A percentile compares a stretch with the other conserved stretches of the same genome.
Conservation (phyloP, 225 moss, liverwort and hornwort genomes). For the Physcomitrium patens region DNA sequence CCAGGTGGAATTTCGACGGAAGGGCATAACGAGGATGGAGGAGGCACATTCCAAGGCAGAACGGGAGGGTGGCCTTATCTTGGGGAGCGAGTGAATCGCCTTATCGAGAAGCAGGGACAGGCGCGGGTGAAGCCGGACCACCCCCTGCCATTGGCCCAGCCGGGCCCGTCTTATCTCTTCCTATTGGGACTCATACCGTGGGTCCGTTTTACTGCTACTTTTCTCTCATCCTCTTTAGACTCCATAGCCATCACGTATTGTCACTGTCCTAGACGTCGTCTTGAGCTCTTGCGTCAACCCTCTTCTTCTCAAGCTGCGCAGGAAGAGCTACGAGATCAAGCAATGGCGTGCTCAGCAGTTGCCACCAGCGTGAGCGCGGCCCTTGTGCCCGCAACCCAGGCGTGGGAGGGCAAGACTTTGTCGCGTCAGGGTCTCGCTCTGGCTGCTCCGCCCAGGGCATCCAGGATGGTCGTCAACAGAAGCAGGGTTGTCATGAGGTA, state of each 20-base stretch:
- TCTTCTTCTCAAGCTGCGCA: neutral
- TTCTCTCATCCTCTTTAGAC: neutral
- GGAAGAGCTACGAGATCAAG: neutral
- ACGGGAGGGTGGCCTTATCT: too few relatives aligned
- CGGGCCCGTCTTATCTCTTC: slow-evolving; percentile 57
- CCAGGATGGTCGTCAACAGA: slow-evolving; percentile 35
- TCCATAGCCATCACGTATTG: neutral
- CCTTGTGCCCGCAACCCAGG: slow-evolving; percentile 30
- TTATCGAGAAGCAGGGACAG: too few relatives aligned
- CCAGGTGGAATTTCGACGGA: too few relatives aligned
- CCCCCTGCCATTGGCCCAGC: slow-evolving; percentile 32
- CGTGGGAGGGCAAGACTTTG: slow-evolving; percentile 26
- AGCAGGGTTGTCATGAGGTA: slow-evolving; percentile 55
- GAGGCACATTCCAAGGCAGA: too few relatives aligned
- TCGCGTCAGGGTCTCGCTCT: slow-evolving; percentile 37
- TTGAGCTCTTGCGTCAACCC: neutral
- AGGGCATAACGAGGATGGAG: too few relatives aligned
- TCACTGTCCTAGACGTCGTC: neutral
- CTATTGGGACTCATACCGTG: neutral
- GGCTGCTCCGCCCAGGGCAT: slow-evolving; percentile 18
- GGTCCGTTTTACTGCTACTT: neutral
- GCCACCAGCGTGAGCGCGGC: slow-evolving; percentile 39
- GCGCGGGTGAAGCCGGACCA: too few relatives aligned
- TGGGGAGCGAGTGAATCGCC: too few relatives aligned
- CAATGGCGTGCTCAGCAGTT: slow-evolving; percentile 51